Evolutionary conservation across 192 early-diverging fungal genomes (phyloP).

Genomic region (Backusella parvicylindrica): DNA sequence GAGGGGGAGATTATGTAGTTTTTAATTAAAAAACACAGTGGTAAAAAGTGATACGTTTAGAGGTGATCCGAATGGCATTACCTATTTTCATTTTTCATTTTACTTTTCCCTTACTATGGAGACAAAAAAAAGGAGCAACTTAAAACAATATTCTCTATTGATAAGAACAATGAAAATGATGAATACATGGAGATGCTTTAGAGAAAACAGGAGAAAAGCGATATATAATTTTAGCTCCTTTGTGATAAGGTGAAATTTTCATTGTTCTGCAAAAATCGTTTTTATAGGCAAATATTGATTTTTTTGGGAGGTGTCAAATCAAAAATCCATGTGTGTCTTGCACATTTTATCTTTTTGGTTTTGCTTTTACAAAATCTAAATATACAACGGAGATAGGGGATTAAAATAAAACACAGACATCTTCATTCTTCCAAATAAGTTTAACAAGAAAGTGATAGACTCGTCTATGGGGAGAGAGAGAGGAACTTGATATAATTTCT

Average conservation of each 20-base stretch:
- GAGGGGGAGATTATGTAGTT: neutral
- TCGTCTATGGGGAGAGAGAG: neutral
- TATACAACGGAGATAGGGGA: neutral
- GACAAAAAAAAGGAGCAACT: neutral
- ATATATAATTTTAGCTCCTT: neutral
- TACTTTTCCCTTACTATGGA: neutral
- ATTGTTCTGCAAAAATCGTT: neutral
- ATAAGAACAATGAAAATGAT: neutral
- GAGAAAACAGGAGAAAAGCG: neutral
- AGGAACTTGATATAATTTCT: neutral
- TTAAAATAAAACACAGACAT: neutral
- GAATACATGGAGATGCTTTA: neutral
- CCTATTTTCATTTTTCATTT: neutral
- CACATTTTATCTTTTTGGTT: neutral
- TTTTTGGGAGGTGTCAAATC: neutral
- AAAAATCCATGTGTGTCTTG: neutral
- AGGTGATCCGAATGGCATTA: neutral
- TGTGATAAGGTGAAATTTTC: neutral
- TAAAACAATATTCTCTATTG: neutral
- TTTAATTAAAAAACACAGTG: neutral
- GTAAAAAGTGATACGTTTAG: neutral
- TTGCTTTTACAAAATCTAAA: neutral
- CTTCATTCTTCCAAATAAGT: neutral
- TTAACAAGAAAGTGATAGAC: neutral
- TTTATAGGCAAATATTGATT: neutral